Evolutionary conservation across 495 filamentous ascomycete genomes (phyloP), one percentile per base, ranked within the genome.

Genomic region (Aspergillus mulundensis): DNA sequence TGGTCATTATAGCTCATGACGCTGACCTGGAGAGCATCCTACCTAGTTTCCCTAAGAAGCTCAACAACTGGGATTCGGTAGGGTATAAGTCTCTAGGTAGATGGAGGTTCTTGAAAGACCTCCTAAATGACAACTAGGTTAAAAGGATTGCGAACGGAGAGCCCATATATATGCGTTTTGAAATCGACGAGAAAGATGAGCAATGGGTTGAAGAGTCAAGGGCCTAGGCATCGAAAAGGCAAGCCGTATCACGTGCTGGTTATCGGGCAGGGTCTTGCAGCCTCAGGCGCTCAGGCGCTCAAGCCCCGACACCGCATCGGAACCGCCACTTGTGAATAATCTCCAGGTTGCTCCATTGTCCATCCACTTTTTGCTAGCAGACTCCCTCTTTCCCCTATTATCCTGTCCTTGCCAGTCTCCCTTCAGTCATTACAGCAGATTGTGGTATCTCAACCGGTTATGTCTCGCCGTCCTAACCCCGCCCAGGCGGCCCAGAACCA

Each of bases 401-500:
- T 41, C 51, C 30, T 54, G 49, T 45, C 45, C 34, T 18, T 23
- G 21, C 12, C 53, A 41, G 21, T 32, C 25, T 56, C 16, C 34
- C 41, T 58, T 24, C 24, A 28, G 41, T 40, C 42, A 41, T 20
- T 49, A 30, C 14, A 58, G 15, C 38, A 55, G 41, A 53, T 32
- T 64, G 59, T 57, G 58, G 45, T 45, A 50, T 44, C 23, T 18
- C 41, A 40, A 56, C 43, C 54, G 52, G 74, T 58, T 56, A 98
- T 98, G 94, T 97, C 93, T 71, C 85, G 93, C 77, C 87, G 94
- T 65, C 69, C 70, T 42, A 84, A 82, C 57, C 87, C 89, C 53
- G 87, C 91, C 68, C 87, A 90, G 71, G 89, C 88, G 67, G 90
- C 90, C 53, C 87, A 91, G 67, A 97, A 97, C 74, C 85, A 87